Conservation (phyloP, 257 asterid species). For the Nicotiana paniculata region DNA sequence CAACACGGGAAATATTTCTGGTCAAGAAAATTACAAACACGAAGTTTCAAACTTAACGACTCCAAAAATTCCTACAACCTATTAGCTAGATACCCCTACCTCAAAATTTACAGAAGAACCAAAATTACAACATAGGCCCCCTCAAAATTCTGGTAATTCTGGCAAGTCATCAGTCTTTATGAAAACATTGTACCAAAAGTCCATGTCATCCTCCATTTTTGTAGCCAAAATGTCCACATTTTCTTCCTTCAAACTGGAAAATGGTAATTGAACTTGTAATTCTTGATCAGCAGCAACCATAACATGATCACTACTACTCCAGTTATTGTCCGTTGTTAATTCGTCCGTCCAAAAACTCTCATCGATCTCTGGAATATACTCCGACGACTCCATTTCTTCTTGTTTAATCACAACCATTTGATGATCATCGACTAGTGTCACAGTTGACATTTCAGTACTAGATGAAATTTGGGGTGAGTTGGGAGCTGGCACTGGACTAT, state of each 20-base stretch:
- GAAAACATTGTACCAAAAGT: conserved; percentile 16
- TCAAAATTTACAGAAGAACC: neutral
- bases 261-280: neutral
- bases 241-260: neutral
- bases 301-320: neutral
- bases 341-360: conserved; percentile 8
- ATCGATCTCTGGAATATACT: conserved; percentile 1
- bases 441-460: conserved; percentile 6
- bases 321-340: neutral
- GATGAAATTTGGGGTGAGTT: conserved; percentile 1
- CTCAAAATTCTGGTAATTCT: conserved; percentile 8
- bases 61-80: neutral
- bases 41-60: neutral
- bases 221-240: neutral
- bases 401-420: neutral
- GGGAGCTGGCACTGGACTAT: neutral
- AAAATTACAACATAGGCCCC: neutral
- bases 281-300: neutral
- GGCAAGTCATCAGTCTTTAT: conserved; percentile 9
- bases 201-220: conserved; percentile 10
- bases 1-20: neutral
- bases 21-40: neutral
- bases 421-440: neutral
- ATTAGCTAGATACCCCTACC: neutral
- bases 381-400: neutral